These are phyloP conservation scores for Acorus gramineus DNA, from an alignment of 106 monocot genomes.

Conservation along the genomic window DNA sequence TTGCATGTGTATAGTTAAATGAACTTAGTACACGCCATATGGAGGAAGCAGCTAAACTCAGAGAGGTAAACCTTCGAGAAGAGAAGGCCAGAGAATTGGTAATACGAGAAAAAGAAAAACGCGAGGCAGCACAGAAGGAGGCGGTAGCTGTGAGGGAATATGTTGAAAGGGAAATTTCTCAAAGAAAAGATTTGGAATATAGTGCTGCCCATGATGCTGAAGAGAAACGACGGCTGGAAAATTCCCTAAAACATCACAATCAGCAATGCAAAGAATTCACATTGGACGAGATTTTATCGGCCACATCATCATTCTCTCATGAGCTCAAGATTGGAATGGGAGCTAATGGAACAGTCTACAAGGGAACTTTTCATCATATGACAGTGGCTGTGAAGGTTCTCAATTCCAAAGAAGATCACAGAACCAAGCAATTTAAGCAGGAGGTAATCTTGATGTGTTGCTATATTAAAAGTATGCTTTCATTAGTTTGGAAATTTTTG, in stretches of 20 bases:
- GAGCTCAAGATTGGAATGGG: slow-evolving; percentile 49
- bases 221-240: slow-evolving; percentile 32
- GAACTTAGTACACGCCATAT: slow-evolving; percentile 23
- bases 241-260: slow-evolving; percentile 1
- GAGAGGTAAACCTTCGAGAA: slow-evolving; percentile 29
- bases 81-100: slow-evolving; percentile 21
- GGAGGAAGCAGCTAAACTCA: slow-evolving; percentile 39
- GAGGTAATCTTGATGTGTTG: slow-evolving; percentile 35
- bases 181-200: slow-evolving; percentile 26
- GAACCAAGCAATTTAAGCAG: slow-evolving; percentile 66
- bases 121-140: slow-evolving; percentile 40
- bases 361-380: slow-evolving; percentile 60
- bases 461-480: too few species aligned
- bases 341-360: slow-evolving; percentile 77
- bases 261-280: slow-evolving; percentile 42
- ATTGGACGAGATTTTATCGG: slow-evolving; percentile 67
- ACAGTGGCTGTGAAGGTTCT: slow-evolving; percentile 69
- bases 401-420: slow-evolving; percentile 37
- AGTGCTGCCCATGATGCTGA: slow-evolving; percentile 19
- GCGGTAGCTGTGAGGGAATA: slow-evolving; percentile 20
- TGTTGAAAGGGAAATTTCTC: slow-evolving; percentile 26
- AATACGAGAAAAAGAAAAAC: slow-evolving; percentile 35
- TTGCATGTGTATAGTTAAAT: slow-evolving; percentile 17
- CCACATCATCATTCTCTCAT: slow-evolving; percentile 62
- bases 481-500: too few species aligned